Evolutionary conservation across 169 alveolate genomes (phyloP), one percentile per base, ranked within the genome.

Genomic region (Plasmodium relictum): DNA sequence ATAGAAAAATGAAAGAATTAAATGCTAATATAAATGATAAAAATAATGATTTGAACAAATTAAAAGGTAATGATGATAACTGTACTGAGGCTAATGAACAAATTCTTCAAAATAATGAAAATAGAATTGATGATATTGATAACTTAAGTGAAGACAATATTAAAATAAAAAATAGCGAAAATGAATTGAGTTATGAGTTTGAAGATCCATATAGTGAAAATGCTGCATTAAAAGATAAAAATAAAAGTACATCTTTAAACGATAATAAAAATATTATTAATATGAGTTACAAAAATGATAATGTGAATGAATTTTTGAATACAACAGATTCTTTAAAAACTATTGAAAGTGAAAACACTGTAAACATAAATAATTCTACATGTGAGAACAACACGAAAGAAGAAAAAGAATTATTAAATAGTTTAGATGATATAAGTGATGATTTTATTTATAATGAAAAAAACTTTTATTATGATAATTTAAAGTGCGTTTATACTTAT

Each of bases 1-100:
- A 86, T 86, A 58, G 45, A 71, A 86, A 72, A 72, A 71, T 86
- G 92, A 86, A 86, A 71, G 88, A 72, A 41, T 52, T 86, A 59
- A 59, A 71, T 61, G 37, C 24, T 24, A 58, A 37, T 48, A 41
- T 86, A 18, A 86, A 86, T n/a, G 52, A 86, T 20, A 61, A 26
- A 39, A 70, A 70, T 48, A 14, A 48, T 45, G 12, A 48, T 44
- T 45, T 12, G 44, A 31, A 42, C 10, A 70, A 45, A 48, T 18
- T n/a, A 66, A 45, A 20, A 20, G 50, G 18, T 6, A 44, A 68
- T 7, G 62, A 54, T 58, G 78, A 62, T 12, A 10, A 61, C 7
- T 31, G 22, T 44, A 56, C 44, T 37, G 14, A 65, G 22, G 52
- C 41, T 6, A 10, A 20, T 78, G 72, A 78, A 14, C 71, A 78